A percentile compares a stretch with the other conserved stretches of the same genome.
phyloP scores from a whole-genome alignment of 495 filamentous ascomycete species.

The Sporormia fimetaria region DNA sequence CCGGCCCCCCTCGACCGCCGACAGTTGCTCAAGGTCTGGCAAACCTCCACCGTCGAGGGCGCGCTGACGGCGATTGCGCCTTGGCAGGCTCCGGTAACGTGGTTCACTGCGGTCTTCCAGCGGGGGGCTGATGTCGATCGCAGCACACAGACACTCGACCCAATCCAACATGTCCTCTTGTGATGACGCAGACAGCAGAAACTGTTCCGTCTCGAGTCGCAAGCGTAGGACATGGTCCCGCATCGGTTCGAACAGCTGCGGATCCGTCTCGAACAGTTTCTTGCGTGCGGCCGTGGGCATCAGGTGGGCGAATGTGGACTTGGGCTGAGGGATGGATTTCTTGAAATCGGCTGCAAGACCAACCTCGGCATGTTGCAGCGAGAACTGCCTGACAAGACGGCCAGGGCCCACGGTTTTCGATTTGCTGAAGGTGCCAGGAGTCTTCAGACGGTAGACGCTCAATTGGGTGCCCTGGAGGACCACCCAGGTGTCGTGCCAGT shows the following conservation, averaged over 20 bases:
- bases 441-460: conserved; percentile 44
- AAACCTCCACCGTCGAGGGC: conserved; percentile 13
- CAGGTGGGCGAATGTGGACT: conserved; percentile 27
- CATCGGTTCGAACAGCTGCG: conserved; percentile 27
- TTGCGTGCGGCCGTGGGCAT: conserved; percentile 24
- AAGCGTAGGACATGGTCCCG: conserved; percentile 50
- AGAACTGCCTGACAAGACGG: conserved; percentile 43
- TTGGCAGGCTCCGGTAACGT: conserved; percentile 39
- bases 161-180: conserved; percentile 45
- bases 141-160: conserved; percentile 42
- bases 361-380: conserved; percentile 53
- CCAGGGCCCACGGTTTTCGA: conserved; percentile 26
- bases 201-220: conserved; percentile 52
- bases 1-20: conserved; percentile 4
- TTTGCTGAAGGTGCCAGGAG: conserved; percentile 34
- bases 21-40: conserved; percentile 9
- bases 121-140: conserved; percentile 43
- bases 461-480: conserved; percentile 51
- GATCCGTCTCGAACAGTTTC: conserved; percentile 29
- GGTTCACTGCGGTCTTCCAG: conserved; percentile 46
- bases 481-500: conserved; percentile 47
- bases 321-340: conserved; percentile 37
- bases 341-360: conserved; percentile 53
- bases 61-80: conserved; percentile 26
- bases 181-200: conserved; percentile 45